phyloP scores from a whole-genome alignment of 768 basidiomycete genomes.

The Kwoniella botswanensis region DNA sequence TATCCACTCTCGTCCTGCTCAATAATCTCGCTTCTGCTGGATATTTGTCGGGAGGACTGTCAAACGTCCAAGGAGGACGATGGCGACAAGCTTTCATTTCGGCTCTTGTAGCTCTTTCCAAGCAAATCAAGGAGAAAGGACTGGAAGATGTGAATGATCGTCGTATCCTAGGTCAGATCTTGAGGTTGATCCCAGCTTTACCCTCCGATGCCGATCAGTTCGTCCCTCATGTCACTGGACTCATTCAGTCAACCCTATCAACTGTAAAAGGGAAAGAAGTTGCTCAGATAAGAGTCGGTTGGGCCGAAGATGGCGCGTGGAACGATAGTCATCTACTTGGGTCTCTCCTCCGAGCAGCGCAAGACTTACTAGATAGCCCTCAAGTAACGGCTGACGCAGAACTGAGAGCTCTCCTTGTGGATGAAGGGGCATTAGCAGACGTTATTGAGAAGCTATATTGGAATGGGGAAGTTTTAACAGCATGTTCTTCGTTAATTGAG shows the following conservation, averaged over 20 bases:
- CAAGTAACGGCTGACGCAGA: neutral
- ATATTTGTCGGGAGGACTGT: slow-evolving; percentile 47
- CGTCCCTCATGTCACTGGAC: slow-evolving; percentile 16
- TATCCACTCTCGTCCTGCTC: slow-evolving; percentile 50
- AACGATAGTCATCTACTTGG: slow-evolving; percentile 38
- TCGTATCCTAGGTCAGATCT: slow-evolving; percentile 29
- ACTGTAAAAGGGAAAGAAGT: neutral
- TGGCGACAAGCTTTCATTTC: slow-evolving; percentile 46
- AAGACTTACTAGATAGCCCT: slow-evolving; percentile 7
- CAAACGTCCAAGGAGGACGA: slow-evolving; percentile 55
- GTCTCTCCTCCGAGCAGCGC: slow-evolving; percentile 19
- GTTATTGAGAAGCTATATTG: slow-evolving; percentile 37
- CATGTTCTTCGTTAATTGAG: slow-evolving; percentile 25
- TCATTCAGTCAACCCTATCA: slow-evolving; percentile 13
- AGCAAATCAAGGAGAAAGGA: neutral
- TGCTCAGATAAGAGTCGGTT: slow-evolving; percentile 10
- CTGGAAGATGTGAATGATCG: slow-evolving; percentile 18
- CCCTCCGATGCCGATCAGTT: slow-evolving; percentile 26
- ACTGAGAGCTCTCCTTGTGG: slow-evolving; percentile 12
- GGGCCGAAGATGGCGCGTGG: slow-evolving; percentile 35
- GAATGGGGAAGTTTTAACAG: slow-evolving; percentile 45
- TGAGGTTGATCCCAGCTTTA: slow-evolving; percentile 35
- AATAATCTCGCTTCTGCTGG: slow-evolving; percentile 53
- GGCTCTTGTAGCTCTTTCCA: slow-evolving; percentile 19
- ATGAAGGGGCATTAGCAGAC: slow-evolving; percentile 1